Evolutionary conservation across 805 yeast species (phyloP).

Genomic region (Lipomyces sp.): DNA sequence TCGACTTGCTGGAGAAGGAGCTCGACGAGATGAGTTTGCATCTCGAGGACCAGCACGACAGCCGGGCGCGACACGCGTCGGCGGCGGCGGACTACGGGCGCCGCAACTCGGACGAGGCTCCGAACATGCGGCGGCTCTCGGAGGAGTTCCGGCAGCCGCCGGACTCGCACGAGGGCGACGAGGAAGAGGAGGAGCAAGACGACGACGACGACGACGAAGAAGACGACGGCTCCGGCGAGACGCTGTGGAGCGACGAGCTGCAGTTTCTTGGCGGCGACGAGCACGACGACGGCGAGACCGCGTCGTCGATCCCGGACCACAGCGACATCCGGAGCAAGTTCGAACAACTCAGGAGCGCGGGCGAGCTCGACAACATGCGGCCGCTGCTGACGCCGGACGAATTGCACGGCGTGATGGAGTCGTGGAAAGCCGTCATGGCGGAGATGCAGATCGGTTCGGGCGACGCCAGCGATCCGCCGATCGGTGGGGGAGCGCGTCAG

Average conservation of each 20-base stretch:
- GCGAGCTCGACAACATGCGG: slow-evolving; percentile 6
- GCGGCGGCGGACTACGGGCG: neutral
- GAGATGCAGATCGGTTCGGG: neutral
- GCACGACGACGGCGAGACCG: neutral
- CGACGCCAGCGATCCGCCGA: neutral
- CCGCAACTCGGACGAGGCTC: neutral
- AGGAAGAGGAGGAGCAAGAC: neutral
- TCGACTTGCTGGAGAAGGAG: slow-evolving; percentile 2
- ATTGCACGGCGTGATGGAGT: neutral
- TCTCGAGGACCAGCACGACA: neutral
- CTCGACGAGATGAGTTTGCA: neutral
- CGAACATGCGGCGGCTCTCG: neutral
- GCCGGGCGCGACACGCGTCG: neutral
- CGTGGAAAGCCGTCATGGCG: neutral
- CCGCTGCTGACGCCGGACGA: slow-evolving; percentile 15
- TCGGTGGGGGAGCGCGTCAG: neutral
- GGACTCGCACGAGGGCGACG: no score
- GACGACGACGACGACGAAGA: neutral
- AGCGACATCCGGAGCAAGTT: slow-evolving; percentile 14
- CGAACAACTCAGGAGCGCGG: slow-evolving; percentile 4
- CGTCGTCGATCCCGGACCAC: neutral
- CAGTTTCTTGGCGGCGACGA: no score
- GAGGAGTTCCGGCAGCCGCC: neutral
- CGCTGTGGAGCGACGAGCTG: neutral
- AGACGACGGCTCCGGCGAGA: neutral